Evolutionary conservation across 2,329 filamentous ascomycete genomes (phyloP).

Genomic region (Teratosphaeria pseudoeucalypti): DNA sequence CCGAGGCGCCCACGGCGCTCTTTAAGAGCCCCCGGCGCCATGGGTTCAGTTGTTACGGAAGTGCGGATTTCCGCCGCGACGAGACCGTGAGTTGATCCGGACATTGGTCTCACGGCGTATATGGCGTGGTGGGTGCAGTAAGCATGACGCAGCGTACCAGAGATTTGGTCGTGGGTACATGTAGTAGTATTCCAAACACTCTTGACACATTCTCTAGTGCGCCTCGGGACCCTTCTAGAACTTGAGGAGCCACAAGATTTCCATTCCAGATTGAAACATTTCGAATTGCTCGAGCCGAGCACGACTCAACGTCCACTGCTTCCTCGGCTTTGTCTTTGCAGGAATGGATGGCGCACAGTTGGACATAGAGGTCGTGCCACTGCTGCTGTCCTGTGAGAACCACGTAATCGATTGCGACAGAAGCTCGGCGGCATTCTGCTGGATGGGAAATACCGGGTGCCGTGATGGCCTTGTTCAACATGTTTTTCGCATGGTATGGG

Average conservation of each 20-base stretch:
- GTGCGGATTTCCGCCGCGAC: background rate
- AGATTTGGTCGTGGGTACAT: background rate
- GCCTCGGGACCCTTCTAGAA: background rate
- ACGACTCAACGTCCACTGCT: too few species aligned
- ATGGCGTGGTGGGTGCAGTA: background rate
- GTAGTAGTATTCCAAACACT: background rate
- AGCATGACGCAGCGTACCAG: background rate
- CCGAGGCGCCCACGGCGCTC: background rate
- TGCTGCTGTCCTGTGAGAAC: background rate
- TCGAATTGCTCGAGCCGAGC: too few species aligned
- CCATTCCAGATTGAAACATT: too few species aligned
- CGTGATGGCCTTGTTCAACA: background rate
- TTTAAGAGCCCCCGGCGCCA: background rate
- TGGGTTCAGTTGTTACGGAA: background rate
- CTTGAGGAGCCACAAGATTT: too few species aligned
- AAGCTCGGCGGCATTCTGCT: background rate
- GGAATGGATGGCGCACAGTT: too few species aligned
- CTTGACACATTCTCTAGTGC: background rate
- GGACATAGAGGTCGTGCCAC: too few species aligned
- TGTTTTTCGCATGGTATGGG: background rate
- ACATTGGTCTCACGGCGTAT: background rate
- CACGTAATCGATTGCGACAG: background rate
- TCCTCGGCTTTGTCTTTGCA: too few species aligned
- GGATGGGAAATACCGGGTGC: background rate
- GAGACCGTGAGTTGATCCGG: background rate